Percentiles rank a stretch among this genome's conserved stretches.
These are phyloP conservation scores for Tribonema minus DNA, from an alignment of 108 stramenopile species.

Conservation along the genomic window DNA sequence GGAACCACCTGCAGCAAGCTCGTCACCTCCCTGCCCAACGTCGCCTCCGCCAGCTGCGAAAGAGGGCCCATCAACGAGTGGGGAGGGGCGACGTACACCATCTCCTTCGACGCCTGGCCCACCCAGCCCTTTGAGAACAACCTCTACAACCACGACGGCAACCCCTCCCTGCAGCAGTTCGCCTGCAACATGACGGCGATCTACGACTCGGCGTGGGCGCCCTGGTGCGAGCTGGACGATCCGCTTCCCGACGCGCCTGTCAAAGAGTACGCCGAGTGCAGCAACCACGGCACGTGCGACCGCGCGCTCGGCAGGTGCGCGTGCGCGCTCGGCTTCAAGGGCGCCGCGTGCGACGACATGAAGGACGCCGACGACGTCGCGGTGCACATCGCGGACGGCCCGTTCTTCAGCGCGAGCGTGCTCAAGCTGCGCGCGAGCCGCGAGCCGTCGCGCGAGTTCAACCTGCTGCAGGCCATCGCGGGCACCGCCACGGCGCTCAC, in stretches of 20 bases:
- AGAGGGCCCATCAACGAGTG: constrained; percentile 20
- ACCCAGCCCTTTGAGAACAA: constrained; percentile 48
- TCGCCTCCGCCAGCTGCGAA: constrained; percentile 5
- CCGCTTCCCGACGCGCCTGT: constrained; percentile 1
- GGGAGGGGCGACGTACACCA: constrained; percentile 24
- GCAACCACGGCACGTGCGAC: constrained; percentile 20
- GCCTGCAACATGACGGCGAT: constrained; percentile 21
- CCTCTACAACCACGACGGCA: constrained; percentile 39
- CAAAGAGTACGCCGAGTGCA: constrained; percentile 43
- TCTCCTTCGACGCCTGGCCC: constrained; percentile 17
- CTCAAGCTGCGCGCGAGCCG: constrained; percentile 35
- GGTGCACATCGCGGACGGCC: constrained; percentile 34
- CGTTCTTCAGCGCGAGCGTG: constrained; percentile 39
- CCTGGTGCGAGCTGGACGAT: constrained; percentile 33
- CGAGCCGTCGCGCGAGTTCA: constrained; percentile 5
- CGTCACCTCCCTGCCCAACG: constrained; percentile 28
- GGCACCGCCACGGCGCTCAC: constrained; percentile 18
- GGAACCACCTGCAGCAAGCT: constrained; percentile 7
- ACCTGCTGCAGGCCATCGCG: constrained; percentile 24
- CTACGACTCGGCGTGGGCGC: background rate
- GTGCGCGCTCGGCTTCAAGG: constrained; percentile 32
- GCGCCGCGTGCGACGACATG: constrained; percentile 42
- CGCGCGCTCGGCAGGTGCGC: constrained; percentile 32
- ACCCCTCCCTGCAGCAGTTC: constrained; percentile 26
- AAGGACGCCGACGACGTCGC: constrained; percentile 24